Conservation (phyloP, 345 rosid species). For the Gossypium raimondii region DNA sequence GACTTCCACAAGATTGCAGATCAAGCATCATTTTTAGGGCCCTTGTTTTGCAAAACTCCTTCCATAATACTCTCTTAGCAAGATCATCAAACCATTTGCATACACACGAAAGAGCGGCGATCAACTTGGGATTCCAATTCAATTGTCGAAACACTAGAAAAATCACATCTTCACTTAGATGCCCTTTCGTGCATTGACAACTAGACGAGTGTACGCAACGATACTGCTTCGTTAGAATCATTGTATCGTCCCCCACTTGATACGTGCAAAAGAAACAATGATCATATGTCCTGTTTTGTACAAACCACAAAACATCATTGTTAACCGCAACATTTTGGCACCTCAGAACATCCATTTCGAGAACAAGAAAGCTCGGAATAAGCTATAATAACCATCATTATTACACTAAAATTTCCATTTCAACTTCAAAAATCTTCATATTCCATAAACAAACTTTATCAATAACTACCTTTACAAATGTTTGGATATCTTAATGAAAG, state of each 20-base stretch:
- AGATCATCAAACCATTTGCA: constrained; percentile 99
- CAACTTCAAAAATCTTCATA: neutral
- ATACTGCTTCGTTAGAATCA: constrained; percentile 80
- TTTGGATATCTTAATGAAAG: neutral
- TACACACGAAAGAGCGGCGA: constrained; percentile 65
- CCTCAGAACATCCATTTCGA: constrained; percentile 7
- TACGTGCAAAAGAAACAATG: constrained; percentile 9
- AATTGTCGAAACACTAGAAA: constrained; percentile 76
- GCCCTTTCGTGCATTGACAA: constrained; percentile 92
- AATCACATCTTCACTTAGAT: constrained; percentile 77
- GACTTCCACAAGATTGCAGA: constrained; percentile 88
- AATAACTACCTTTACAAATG: neutral
- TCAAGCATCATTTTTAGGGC: constrained; percentile 94
- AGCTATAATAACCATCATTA: neutral
- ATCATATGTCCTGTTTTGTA: constrained; percentile 6
- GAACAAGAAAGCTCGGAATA: neutral
- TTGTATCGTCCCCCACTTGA: constrained; percentile 24
- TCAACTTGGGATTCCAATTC: constrained; percentile 93
- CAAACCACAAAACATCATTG: neutral
- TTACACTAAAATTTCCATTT: neutral
- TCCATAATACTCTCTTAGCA: constrained; percentile 91
- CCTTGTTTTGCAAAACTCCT: constrained; percentile 83
- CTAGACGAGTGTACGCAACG: constrained; percentile 92
- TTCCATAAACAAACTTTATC: neutral
- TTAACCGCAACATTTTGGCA: neutral